Base-by-base conservation (phyloP, 805 yeast species). In the Kazachstania martiniae region DNA sequence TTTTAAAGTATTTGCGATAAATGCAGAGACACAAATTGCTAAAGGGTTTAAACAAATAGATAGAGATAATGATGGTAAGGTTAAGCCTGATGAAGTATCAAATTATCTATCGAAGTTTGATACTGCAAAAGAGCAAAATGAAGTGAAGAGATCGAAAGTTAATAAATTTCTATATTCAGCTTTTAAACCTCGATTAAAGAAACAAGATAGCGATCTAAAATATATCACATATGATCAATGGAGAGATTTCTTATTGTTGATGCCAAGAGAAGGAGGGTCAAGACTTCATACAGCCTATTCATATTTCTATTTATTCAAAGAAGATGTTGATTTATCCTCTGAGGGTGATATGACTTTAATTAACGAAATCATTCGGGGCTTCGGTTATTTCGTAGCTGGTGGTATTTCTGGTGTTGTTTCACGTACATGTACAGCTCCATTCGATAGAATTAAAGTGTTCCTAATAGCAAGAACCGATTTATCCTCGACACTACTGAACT, bases 371-470 rank as follows among this genome's bases (percentile, higher is more conserved):
- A 59, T 82, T 31, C 75, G 80, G 50, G 94, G 95, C 21, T 68
- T 85, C 39, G 95, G 96, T 1, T 91, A 74, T 57, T 91, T 91
- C 50, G 59, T 87, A 21, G 94, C 95, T 2, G 98, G 98, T 25
- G 98, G 98, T 0, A 56, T 87, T 14, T 82, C 95, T 2, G 98
- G 98, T 2, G 98, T 89, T 2, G 80, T 91, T 4, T 85, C 95
- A 10, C 74, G 98, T 59, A 86, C 97, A 0, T 80, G 91, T 46
- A 91, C 98, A 0, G 98, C 97, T 0, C 98, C 98, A 8, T 83
- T 91, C 42, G 98, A 91, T 56, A 71, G 98, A 53, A 72, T 91
- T 15, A 91, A 91, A 54, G 97, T 91, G 10, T 91, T 83, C 46
- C 62, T 91, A 31, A 91, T 91, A 47, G 96, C 97, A 1, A 72